Evolutionary conservation across 176 grass and related monocot species (phyloP), one percentile per base, ranked within the genome.

Genomic region (Aegilops speltoides): DNA sequence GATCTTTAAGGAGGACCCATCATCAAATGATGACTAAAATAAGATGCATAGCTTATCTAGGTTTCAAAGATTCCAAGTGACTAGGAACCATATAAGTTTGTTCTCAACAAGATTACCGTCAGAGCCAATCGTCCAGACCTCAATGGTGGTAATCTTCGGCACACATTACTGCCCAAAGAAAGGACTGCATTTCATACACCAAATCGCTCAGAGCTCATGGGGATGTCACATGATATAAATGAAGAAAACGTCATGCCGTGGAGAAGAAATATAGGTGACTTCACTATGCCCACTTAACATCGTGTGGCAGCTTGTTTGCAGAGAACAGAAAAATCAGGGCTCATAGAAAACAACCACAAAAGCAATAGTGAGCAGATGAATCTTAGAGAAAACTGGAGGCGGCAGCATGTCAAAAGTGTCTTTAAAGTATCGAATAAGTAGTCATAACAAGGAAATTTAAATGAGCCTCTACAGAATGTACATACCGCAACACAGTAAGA

Each of bases 361-460:
- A 76, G 25, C 16, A 84, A 61, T 2, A 26, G 38, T 64, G 72
- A 45, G 57, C 82, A 64, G 46, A 19, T 32, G 70, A 31, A n/a
- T 43, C 68, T 41, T 84, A 45, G 54, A 63, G 54, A 46, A 63
- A 46, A 74, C 4, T 3, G 38, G 19, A 83, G 23, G 19, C 3
- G 0, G 1, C 6, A 46, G 43, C n/a, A 64, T 38, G 36, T 64
- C 38, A 56, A 64, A 66, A 43, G 1, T 40, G 25, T 46, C 11
- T 82, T 34, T 68, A 29, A 75, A 73, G 29, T 82, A 40, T 63
- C 71, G 20, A 54, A 61, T 59, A 50, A 20, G 31, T 65, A 87
- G 36, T 60, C 85, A 80, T 84, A 38, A 46, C 22, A 75, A 69
- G 0, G n/a, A 17, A 65, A 32, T 60, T 76, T 9, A 61, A 75